A percentile compares a stretch with the other conserved stretches of the same genome.
These are phyloP conservation scores for Wallacemonas sp. DNA, from an alignment of 208 protist genomes.

Conservation along the genomic window DNA sequence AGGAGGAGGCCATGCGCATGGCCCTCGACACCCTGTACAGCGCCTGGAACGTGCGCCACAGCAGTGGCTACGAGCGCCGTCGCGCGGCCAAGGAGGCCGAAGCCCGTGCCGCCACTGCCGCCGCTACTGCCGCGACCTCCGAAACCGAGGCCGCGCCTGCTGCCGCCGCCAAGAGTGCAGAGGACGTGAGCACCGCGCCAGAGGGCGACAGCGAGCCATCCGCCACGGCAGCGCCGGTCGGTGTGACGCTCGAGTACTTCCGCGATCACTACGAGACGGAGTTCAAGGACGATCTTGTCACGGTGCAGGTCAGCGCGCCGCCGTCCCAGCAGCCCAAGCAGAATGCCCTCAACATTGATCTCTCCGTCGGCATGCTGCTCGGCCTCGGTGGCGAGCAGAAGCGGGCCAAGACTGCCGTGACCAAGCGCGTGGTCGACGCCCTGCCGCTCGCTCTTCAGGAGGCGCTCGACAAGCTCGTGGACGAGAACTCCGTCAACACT, in stretches of 20 bases:
- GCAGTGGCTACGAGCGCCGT: constrained; percentile 13
- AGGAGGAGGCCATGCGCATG: constrained; percentile 76
- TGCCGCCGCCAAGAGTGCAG: background rate
- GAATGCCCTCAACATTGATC: constrained; percentile 42
- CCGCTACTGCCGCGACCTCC: constrained; percentile 22
- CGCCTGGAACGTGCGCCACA: constrained; percentile 54
- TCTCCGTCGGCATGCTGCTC: constrained; percentile 68
- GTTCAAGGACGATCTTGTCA: constrained; percentile 76
- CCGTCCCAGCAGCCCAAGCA: constrained; percentile 41
- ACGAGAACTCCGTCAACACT: constrained; percentile 85
- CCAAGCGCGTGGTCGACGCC: constrained; percentile 76
- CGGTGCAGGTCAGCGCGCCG: constrained; percentile 66
- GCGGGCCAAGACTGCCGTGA: constrained; percentile 55
- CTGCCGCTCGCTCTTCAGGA: constrained; percentile 85
- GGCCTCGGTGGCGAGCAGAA: constrained; percentile 52
- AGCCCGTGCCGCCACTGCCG: constrained; percentile 10
- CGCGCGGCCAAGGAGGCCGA: constrained; percentile 16
- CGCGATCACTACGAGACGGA: constrained; percentile 72
- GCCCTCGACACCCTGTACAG: constrained; percentile 79
- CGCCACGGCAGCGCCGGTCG: background rate
- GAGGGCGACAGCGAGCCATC: background rate
- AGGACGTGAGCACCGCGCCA: no score
- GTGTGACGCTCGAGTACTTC: constrained; percentile 82
- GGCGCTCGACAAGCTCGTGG: constrained; percentile 89
- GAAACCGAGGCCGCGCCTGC: constrained; percentile 1